Conservation (phyloP, 73 alveolate species). For the Paramecium primaurelia region DNA sequence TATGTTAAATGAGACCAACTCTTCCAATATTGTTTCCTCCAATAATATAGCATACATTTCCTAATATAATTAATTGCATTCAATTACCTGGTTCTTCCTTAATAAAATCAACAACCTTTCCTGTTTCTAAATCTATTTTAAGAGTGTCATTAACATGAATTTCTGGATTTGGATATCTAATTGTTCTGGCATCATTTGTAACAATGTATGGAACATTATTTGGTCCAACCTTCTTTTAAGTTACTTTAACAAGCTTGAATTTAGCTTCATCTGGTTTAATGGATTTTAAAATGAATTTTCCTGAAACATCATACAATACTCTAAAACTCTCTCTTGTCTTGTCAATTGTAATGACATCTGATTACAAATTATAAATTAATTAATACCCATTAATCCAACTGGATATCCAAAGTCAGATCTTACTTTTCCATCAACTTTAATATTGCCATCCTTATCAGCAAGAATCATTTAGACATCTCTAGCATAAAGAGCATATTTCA, state of each 20-base stretch:
- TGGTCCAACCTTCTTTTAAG: conserved; percentile 89
- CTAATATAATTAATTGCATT: neutral
- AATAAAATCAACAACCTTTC: conserved; percentile 85
- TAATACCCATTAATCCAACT: conserved; percentile 81
- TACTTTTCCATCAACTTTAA: conserved; percentile 92
- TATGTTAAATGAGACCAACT: conserved; percentile 89
- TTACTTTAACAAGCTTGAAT: conserved; percentile 96
- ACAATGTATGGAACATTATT: conserved; percentile 96
- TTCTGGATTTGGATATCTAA: conserved; percentile 98
- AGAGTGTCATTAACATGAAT: conserved; percentile 86
- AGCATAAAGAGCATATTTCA: conserved; percentile 88
- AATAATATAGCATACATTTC: conserved; percentile 73
- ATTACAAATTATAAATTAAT: neutral
- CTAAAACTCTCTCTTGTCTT: conserved; percentile 94
- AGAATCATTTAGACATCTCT: conserved; percentile 84
- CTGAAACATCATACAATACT: conserved; percentile 95
- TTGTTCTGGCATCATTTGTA: conserved; percentile 98
- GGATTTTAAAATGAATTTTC: conserved; percentile 84
- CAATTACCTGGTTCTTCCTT: conserved; percentile 79
- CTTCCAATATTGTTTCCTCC: conserved; percentile 95
- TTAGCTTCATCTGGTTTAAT: conserved; percentile 56
- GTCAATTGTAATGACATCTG: conserved; percentile 88
- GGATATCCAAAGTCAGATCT: conserved; percentile 97
- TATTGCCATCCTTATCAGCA: conserved; percentile 84
- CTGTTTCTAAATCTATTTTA: conserved; percentile 71